phyloP scores from a whole-genome alignment of 164 flowering plant genomes.

The Dillenia suffruticosa region DNA sequence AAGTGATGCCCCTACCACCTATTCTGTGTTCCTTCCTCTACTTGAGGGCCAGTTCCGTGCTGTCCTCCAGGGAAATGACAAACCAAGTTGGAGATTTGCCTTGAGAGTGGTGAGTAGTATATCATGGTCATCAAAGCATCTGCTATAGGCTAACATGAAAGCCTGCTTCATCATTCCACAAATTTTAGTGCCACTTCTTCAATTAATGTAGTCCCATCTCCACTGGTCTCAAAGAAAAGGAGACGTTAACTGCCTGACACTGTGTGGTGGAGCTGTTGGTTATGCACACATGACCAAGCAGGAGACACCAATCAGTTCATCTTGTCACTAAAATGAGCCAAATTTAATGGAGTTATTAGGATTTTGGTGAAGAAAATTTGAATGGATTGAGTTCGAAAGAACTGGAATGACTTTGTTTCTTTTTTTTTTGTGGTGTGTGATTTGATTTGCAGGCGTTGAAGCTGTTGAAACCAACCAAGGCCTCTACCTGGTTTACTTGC shows the following conservation, averaged over 20 bases:
- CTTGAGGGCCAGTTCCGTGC: constrained; percentile 92
- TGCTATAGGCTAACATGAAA: constrained; percentile 7
- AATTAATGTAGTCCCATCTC: constrained; percentile 9
- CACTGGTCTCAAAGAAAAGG: constrained; percentile 7
- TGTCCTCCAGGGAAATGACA: constrained; percentile 87
- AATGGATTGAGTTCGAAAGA: constrained; percentile 21
- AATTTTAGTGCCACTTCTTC: constrained; percentile 2
- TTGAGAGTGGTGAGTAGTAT: constrained; percentile 88
- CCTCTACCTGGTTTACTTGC: constrained; percentile 69
- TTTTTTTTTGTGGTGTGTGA: constrained; percentile 17
- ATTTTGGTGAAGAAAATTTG: constrained; percentile 12
- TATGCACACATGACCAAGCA: constrained; percentile 11
- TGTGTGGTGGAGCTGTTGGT: constrained; percentile 28
- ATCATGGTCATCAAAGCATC: constrained; percentile 18
- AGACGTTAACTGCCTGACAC: constrained; percentile 4
- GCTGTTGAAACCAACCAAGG: constrained; percentile 74
- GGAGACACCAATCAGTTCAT: constrained; percentile 16
- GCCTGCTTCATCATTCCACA: background rate
- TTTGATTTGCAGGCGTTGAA: constrained; percentile 69
- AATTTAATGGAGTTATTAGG: constrained; percentile 21
- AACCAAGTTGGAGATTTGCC: constrained; percentile 83
- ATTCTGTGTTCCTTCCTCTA: constrained; percentile 86
- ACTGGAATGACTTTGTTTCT: constrained; percentile 28
- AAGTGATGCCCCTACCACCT: constrained; percentile 47
- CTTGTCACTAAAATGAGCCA: constrained; percentile 11